These are phyloP conservation scores for Volutella citrinella DNA, from an alignment of 2,329 filamentous ascomycete genomes.

Conservation along the genomic window DNA sequence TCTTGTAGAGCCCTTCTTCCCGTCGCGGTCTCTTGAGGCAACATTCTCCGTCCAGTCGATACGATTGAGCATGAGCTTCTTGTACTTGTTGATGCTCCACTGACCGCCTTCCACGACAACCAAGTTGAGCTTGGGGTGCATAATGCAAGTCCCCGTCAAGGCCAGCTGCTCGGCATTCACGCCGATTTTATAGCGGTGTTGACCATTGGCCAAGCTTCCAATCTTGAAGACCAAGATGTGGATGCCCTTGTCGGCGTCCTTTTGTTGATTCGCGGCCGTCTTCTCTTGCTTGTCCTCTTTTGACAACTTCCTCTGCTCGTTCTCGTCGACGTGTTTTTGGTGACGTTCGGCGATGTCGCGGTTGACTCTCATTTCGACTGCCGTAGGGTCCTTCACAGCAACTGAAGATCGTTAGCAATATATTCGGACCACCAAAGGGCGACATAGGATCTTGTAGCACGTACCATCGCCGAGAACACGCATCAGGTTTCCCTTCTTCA, in stretches of 20 bases:
- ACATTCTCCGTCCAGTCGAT: slow-evolving; percentile 94
- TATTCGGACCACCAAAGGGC: too few relatives aligned
- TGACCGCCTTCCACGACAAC: slow-evolving; percentile 89
- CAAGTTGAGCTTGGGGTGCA: slow-evolving; percentile 85
- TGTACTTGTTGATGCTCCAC: slow-evolving; percentile 79
- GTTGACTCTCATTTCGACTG: slow-evolving; percentile 92
- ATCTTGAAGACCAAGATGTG: slow-evolving; percentile 87
- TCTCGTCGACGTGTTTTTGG: slow-evolving; percentile 71
- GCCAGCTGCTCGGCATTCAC: slow-evolving; percentile 88
- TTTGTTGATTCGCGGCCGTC: slow-evolving; percentile 75
- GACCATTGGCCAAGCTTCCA: slow-evolving; percentile 82
- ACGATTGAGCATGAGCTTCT: slow-evolving; percentile 88
- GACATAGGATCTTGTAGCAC: too few relatives aligned
- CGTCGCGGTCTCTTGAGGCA: slow-evolving; percentile 60
- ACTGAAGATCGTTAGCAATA: slow-evolving; percentile 30
- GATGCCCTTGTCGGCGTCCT: slow-evolving; percentile 84
- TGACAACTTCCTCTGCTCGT: slow-evolving; percentile 82
- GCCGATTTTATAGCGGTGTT: slow-evolving; percentile 89
- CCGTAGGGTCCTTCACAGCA: slow-evolving; percentile 91
- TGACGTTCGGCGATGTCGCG: slow-evolving; percentile 86
- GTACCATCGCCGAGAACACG: slow-evolving; percentile 78
- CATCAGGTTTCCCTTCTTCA: slow-evolving; percentile 98
- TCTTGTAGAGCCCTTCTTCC: slow-evolving; percentile 60
- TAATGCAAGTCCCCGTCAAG: slow-evolving; percentile 85
- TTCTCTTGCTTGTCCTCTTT: slow-evolving; percentile 88